Evolutionary conservation across 805 yeast species (phyloP), one percentile per base, ranked within the genome.

Genomic region (Metschnikowia cubensis): DNA sequence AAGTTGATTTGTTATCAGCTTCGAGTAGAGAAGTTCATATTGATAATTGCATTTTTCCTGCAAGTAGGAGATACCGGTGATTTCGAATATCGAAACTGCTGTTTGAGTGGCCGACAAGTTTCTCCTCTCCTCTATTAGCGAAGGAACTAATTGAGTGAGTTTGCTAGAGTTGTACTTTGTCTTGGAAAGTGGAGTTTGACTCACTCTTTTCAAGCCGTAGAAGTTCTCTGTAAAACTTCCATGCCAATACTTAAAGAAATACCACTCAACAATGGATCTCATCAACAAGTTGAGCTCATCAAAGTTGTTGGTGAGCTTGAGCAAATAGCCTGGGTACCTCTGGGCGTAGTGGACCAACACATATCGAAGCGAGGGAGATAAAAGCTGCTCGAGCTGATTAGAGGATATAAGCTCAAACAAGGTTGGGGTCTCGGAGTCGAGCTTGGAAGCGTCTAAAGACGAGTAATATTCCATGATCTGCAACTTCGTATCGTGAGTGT

Each of bases 201-300:
- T 69, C 29, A 79, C 77, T 43, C 96, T 73, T 61, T 89, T 89
- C 55, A 92, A 68, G 1, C 97, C 98, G 62, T 92, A 92, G 63
- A 92, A 92, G 62, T 87, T 87, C 65, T 92, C 97, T 0, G 96
- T 89, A 60, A 92, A 89, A 2, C 94, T 81, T 0, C 95, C 81
- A 59, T 88, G 91, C 89, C 94, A 87, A 44, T 74, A 73, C 46
- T 71, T 77, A 44, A 92, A 65, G 57, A 84, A 87, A 53, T 79
- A 76, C 73, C 82, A 82, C 65, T 94, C 97, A 1, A 92, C 69
- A 3, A 77, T 50, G 0, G 87, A 82, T 59, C 91, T 71, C 2
- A 85, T 52, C 2, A 80, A 51, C 3, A 85, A 64, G 58, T 85
- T 85, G 35, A 89, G 60, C 70, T 89, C 96, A 64, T 92, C 97